phyloP scores from a whole-genome alignment of 1,139 yeast species.

The Hyphopichia khmerensis region DNA sequence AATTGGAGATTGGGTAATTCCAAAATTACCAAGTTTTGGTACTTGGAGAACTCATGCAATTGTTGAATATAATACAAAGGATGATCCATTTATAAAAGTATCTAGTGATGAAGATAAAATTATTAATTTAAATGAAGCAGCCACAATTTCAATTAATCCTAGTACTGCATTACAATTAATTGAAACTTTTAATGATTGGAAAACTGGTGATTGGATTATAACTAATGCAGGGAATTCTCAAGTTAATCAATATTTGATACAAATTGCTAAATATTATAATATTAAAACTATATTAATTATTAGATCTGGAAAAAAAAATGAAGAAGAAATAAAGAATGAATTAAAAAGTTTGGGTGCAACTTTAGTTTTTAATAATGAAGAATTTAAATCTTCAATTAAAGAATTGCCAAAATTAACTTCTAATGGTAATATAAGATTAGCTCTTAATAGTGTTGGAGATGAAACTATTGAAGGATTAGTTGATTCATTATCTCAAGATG shows the following conservation, averaged over 20 bases:
- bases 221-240: conserved; percentile 38
- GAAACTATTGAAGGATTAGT: conserved; percentile 22
- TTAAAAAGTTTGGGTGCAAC: conserved; percentile 28
- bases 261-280: conserved; percentile 22
- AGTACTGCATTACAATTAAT: conserved; percentile 33
- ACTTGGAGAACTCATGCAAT: conserved; percentile 36
- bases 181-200: conserved; percentile 28
- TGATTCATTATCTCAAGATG: conserved; percentile 22
- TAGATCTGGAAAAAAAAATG: conserved; percentile 30
- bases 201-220: conserved; percentile 31
- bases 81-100: conserved; percentile 24
- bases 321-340: conserved; percentile 17
- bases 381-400: conserved; percentile 47
- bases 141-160: conserved; percentile 35
- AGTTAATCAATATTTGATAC: conserved; percentile 30
- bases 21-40: conserved; percentile 30
- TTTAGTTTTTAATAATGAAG: conserved; percentile 31
- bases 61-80: conserved; percentile 14
- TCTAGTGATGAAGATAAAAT: conserved; percentile 7
- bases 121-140: conserved; percentile 27
- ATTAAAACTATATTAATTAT: conserved; percentile 30
- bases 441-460: conserved; percentile 36
- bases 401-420: conserved; percentile 25
- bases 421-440: conserved; percentile 30
- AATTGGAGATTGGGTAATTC: conserved; percentile 33